Conservation (phyloP, 1,284 basidiomycete species). For the Leccinum huronense region DNA sequence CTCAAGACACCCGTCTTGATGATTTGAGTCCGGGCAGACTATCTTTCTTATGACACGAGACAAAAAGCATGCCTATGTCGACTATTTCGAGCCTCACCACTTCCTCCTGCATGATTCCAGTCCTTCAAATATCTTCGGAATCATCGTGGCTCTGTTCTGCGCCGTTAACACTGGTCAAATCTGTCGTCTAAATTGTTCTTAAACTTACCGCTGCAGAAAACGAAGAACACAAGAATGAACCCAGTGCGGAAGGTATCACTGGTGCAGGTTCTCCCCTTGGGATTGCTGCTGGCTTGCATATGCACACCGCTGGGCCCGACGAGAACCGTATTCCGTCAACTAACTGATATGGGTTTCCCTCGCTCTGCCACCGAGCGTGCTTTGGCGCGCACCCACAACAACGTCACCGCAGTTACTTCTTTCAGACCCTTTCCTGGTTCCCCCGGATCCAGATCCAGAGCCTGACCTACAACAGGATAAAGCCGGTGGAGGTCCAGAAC, state of each 20-base stretch:
- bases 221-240: slow-evolving; percentile 60
- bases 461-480: slow-evolving; percentile 31
- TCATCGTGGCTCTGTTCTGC: slow-evolving; percentile 79
- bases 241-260: slow-evolving; percentile 27
- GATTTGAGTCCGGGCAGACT: slow-evolving; percentile 86
- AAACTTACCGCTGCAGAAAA: slow-evolving; percentile 82
- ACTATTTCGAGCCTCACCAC: slow-evolving; percentile 82
- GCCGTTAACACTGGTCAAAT: slow-evolving; percentile 71
- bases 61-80: too few species aligned
- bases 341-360: slow-evolving; percentile 97
- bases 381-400: slow-evolving; percentile 82
- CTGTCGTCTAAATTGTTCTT: slow-evolving; percentile 76
- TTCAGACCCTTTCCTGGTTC: slow-evolving; percentile 77
- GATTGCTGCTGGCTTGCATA: slow-evolving; percentile 40
- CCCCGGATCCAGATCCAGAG: slow-evolving; percentile 46
- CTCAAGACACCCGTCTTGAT: slow-evolving; percentile 81
- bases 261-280: slow-evolving; percentile 33
- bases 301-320: slow-evolving; percentile 56
- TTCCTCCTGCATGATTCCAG: too few species aligned
- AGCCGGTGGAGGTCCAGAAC: slow-evolving; percentile 30
- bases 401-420: slow-evolving; percentile 89
- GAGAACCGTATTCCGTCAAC: slow-evolving; percentile 79
- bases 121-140: slow-evolving; percentile 62
- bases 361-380: slow-evolving; percentile 83
- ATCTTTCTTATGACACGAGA: slow-evolving; percentile 69